Percentiles rank a stretch among this genome's conserved stretches.
Conservation (phyloP, 2,329 filamentous ascomycete genomes). For the Fusarium chaquense region DNA sequence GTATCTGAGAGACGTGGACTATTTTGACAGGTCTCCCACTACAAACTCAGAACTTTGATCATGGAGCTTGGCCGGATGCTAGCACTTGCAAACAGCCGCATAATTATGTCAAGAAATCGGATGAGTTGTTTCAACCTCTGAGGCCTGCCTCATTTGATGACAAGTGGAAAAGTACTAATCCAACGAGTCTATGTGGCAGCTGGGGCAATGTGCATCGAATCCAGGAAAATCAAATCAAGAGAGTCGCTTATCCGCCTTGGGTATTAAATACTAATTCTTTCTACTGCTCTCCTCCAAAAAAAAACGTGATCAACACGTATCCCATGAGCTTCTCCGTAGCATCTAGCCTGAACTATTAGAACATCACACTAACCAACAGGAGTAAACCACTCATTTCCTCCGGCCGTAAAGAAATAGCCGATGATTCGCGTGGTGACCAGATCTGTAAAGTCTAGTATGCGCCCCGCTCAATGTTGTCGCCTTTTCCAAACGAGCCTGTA, state of each 20-base stretch:
- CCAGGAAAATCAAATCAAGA: slow-evolving; percentile 33
- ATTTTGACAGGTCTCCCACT: neutral
- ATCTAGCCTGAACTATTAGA: slow-evolving; percentile 8
- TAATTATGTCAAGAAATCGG: slow-evolving; percentile 54
- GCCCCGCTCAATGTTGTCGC: neutral
- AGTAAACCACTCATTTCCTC: slow-evolving; percentile 6
- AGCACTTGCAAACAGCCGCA: slow-evolving; percentile 55
- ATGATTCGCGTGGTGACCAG: slow-evolving; percentile 14
- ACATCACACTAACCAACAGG: slow-evolving; percentile 1
- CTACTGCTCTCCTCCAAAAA: slow-evolving; percentile 7
- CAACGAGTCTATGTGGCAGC: neutral
- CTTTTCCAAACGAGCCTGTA: neutral
- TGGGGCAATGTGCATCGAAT: neutral
- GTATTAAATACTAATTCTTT: slow-evolving; percentile 38
- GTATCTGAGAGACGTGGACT: neutral
- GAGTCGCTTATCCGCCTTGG: neutral
- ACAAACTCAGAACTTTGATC: neutral
- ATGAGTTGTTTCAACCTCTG: slow-evolving; percentile 53
- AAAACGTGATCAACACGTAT: slow-evolving; percentile 35
- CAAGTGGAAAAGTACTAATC: neutral
- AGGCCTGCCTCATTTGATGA: neutral
- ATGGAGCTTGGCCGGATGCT: slow-evolving; percentile 40
- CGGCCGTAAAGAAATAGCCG: slow-evolving; percentile 8
- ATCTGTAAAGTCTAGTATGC: slow-evolving; percentile 1
- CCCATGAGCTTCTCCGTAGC: slow-evolving; percentile 35